These are phyloP conservation scores for Pseudogymnoascus sp. DNA, from an alignment of 2,329 filamentous ascomycete species.

Conservation along the genomic window DNA sequence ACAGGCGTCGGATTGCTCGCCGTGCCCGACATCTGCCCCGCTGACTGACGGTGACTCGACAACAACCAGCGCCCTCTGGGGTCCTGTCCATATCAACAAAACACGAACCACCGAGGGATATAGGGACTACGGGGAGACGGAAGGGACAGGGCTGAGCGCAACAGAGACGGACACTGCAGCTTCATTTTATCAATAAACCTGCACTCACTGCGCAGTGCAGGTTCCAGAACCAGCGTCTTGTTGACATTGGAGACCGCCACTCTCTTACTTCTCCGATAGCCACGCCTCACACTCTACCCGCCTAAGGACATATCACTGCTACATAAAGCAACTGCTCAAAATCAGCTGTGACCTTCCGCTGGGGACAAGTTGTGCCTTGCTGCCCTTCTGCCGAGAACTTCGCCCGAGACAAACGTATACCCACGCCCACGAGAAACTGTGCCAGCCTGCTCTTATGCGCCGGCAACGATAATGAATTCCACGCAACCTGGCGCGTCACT, in stretches of 20 bases:
- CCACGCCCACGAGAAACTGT: not conserved
- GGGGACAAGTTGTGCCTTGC: not conserved
- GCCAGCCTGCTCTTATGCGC: not conserved
- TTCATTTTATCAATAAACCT: not conserved
- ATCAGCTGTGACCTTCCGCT: not conserved
- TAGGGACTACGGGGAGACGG: not conserved
- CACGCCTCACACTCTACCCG: not conserved
- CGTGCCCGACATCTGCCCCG: not conserved
- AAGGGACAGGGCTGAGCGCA: not conserved
- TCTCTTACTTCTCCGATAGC: not conserved
- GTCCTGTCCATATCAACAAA: conserved; percentile 4
- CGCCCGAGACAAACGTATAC: not conserved
- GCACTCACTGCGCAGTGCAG: not conserved
- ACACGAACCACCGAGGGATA: not conserved
- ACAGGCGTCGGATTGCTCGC: conserved; percentile 5
- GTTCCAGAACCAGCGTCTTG: not conserved
- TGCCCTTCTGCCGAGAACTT: not conserved
- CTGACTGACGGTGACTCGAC: conserved; percentile 3
- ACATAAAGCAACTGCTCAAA: not conserved
- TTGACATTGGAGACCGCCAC: not conserved
- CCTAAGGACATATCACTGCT: not conserved
- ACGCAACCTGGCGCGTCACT: conserved; percentile 24
- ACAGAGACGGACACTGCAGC: not conserved
- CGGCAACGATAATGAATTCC: conserved; percentile 26
- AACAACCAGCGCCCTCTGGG: conserved; percentile 1